Percentiles rank a stretch among this genome's conserved stretches.
phyloP scores from a whole-genome alignment of 2,329 filamentous ascomycete genomes.

The Leptodontidium sp. region DNA sequence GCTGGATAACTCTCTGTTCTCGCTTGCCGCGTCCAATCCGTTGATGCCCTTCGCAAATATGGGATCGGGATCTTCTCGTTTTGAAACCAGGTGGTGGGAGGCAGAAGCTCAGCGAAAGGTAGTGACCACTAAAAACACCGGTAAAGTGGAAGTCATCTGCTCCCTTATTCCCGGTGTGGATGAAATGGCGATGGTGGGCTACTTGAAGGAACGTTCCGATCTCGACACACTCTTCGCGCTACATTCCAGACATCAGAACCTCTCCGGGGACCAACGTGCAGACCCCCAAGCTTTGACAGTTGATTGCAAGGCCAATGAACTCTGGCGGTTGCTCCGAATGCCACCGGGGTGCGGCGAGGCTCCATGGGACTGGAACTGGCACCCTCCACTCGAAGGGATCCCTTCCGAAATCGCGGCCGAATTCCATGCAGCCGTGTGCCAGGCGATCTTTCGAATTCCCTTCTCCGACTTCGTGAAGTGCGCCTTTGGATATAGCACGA shows the following conservation, averaged over 20 bases:
- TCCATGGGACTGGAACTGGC: neutral
- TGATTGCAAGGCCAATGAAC: neutral
- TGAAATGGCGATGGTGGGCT: neutral
- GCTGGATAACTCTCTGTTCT: neutral
- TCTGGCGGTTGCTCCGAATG: neutral
- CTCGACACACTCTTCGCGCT: neutral
- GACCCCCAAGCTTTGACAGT: neutral
- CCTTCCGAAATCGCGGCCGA: constrained; percentile 31
- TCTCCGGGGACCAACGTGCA: neutral
- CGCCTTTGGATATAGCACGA: too few relatives aligned
- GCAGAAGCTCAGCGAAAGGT: neutral
- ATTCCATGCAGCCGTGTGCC: constrained; percentile 26
- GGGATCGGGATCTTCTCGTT: neutral
- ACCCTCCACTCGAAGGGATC: constrained; percentile 14
- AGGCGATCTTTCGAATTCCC: too few relatives aligned
- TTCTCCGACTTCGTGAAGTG: too few relatives aligned
- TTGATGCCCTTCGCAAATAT: neutral
- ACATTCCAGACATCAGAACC: neutral
- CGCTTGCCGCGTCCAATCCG: neutral
- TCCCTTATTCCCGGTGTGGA: neutral
- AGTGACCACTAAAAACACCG: neutral
- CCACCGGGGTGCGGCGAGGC: neutral
- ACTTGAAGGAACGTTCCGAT: neutral
- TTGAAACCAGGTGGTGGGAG: neutral
- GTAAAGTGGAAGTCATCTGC: neutral